Evolutionary conservation across 768 basidiomycete species (phyloP), one percentile per base, ranked within the genome.

Genomic region (Mycena crocata): DNA sequence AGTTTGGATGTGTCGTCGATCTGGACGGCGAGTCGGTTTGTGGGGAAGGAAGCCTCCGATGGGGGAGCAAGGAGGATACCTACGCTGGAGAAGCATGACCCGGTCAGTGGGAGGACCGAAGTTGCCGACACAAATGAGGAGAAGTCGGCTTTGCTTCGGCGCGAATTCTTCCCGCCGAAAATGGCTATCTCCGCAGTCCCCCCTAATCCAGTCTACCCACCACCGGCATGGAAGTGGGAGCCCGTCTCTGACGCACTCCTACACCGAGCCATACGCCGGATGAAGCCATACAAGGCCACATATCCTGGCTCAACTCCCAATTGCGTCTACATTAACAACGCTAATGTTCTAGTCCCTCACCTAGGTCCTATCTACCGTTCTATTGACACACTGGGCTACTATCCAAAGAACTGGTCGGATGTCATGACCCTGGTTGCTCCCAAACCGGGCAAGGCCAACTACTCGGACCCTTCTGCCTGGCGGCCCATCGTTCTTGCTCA

Each of bases 401-500:
- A 78, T 56, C 56, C 55, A 9, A 54, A 65, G 1, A 24, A 23
- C 2, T 74, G 73, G 79, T 66, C 69, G 21, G n/a, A 64, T 1
- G 80, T 72, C 24, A 74, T 61, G 0, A 81, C 78, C 0, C 67
- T 78, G 0, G 73, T 82, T 0, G 65, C 83, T 0, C 57, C 69
- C 0, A 85, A 86, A 59, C 81, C 80, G 0, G 78, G 78, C 0
- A 76, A 77, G 34, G 61, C 72, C 0, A 57, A 75, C 62, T 85
- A 86, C 68, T 56, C 71, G 0, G 42, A 71, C 0, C 57, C 82
- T 0, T 79, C 78, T 34, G 75, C 81, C 0, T 82, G 81, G 46
- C 57, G 78, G 0, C 84, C 82, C 0, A 83, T 85, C 0, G 78
- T 77, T 0, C 78, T 84, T 44, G 77, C 76, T 0, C 62, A 77